A percentile compares a stretch with the other conserved stretches of the same genome.
Evolutionary conservation across 495 filamentous ascomycete genomes (phyloP).

Genomic region (Podospora sp.): DNA sequence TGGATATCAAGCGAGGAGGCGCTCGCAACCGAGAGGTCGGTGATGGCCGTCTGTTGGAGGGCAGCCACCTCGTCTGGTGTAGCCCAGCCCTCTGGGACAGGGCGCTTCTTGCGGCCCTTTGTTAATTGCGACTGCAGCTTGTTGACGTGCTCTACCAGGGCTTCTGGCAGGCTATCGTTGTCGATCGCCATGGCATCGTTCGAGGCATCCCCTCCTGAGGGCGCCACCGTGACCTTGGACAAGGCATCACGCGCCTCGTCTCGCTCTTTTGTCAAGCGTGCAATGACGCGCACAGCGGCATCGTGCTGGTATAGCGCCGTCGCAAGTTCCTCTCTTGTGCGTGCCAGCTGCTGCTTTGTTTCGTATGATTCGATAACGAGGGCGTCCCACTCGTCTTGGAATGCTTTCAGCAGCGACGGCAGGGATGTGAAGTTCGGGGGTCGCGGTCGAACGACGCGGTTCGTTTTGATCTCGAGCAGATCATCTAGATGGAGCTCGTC

Average conservation of each 20-base stretch:
- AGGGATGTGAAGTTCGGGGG: conserved; percentile 96
- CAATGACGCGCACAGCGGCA: conserved; percentile 91
- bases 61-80: conserved; percentile 70
- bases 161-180: conserved; percentile 67
- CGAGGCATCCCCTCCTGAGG: conserved; percentile 50
- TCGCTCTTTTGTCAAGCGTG: conserved; percentile 80
- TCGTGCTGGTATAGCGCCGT: conserved; percentile 95
- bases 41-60: conserved; percentile 64
- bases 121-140: conserved; percentile 76
- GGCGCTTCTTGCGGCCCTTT: conserved; percentile 81
- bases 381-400: conserved; percentile 98
- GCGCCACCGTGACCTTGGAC: conserved; percentile 73
- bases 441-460: conserved; percentile 79
- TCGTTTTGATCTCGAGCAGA: conserved; percentile 81
- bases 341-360: conserved; percentile 80
- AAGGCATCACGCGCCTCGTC: conserved; percentile 94
- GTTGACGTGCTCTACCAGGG: conserved; percentile 73
- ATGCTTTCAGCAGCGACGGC: conserved; percentile 91
- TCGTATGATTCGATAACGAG: conserved; percentile 88
- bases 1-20: conserved; percentile 69
- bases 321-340: conserved; percentile 89
- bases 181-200: conserved; percentile 93
- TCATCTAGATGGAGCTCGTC: conserved; percentile 87
- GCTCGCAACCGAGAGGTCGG: conserved; percentile 63
- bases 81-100: conserved; percentile 82